Evolutionary conservation across 139 green algal genomes (phyloP).

Genomic region (Axilococcus clingmanii): DNA sequence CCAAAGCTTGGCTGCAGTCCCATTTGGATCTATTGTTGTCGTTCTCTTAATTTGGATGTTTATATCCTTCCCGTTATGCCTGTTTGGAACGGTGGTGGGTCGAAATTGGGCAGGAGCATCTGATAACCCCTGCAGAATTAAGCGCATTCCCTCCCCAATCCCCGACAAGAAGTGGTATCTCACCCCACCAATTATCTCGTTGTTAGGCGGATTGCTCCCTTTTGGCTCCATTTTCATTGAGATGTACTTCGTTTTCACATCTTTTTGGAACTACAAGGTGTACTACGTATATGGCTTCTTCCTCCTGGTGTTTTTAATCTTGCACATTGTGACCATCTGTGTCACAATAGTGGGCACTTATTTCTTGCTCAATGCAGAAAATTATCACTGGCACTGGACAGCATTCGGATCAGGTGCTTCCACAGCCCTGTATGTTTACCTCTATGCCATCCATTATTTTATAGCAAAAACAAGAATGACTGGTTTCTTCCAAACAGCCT

Average conservation of each 20-base stretch:
- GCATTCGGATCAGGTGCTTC: constrained; percentile 73
- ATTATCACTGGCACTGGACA: constrained; percentile 98
- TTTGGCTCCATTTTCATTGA: constrained; percentile 99
- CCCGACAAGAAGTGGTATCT: constrained; percentile 87
- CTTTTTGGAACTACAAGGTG: constrained; percentile 95
- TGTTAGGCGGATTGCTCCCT: constrained; percentile 80
- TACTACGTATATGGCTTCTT: constrained; percentile 99
- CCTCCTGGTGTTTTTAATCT: constrained; percentile 90
- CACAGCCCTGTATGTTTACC: constrained; percentile 82
- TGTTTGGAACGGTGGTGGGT: constrained; percentile 73
- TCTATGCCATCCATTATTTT: constrained; percentile 90
- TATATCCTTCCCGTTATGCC: constrained; percentile 84
- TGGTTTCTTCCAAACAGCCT: constrained; percentile 92
- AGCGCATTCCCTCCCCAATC: constrained; percentile 90
- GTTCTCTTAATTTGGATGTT: constrained; percentile 89
- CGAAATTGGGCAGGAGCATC: constrained; percentile 46
- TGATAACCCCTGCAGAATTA: constrained; percentile 71
- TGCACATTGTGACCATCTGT: constrained; percentile 84
- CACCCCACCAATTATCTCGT: constrained; percentile 50
- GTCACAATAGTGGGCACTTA: constrained; percentile 92
- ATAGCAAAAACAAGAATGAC: constrained; percentile 94
- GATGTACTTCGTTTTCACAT: constrained; percentile 98
- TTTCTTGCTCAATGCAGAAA: constrained; percentile 97
- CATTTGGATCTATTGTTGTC: constrained; percentile 82
- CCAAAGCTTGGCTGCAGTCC: constrained; percentile 75